Evolutionary conservation across 2,329 filamentous ascomycete species (phyloP), one percentile per base, ranked within the genome.

Genomic region (Curvularia verruculosa): DNA sequence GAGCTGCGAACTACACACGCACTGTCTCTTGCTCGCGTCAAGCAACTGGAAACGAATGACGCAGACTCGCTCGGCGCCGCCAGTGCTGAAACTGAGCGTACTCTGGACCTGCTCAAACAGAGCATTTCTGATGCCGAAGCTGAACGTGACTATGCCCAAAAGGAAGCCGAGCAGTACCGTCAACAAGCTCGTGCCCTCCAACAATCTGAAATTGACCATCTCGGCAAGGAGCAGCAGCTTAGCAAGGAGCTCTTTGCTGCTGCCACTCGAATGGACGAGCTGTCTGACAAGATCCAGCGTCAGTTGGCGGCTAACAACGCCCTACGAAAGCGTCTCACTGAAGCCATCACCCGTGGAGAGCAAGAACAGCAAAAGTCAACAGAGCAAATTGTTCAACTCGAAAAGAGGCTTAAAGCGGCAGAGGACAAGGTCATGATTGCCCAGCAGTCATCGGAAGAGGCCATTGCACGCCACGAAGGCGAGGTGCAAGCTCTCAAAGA

Each of bases 401-500:
- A 98, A 74, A 84, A 85, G 60, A 89, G 88, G 56, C 87, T 99
- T 54, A 91, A 90, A 68, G 78, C 81, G 15, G 86, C 97, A 49
- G 95, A 98, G 74, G 93, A 98, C 59, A 86, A 89, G 67, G 85
- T 99, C 21, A 83, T 96, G 52, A 79, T 86, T 19, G 92, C 94
- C 1, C 94, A 98, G 75, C 88, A 91, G 54, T 85, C 89, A 19
- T 94, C 92, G 0, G 95, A 99, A 74, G 92, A 94, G 47, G 88
- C 88, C 37, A 86, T 98, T 55, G 80, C 85, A 41, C 88, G 87
- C 47, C 92, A 97, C 71, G 95, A 98, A 75, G 91, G 95, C 36
- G 92, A 97, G 76, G 84, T 96, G 36, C 81, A 85, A 18, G 81
- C 84, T 21, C 80, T 98, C 52, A 88, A 89, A 64, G 91, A 96